phyloP scores from a whole-genome alignment of 1,139 yeast species.

The Candida sanyaensis region DNA sequence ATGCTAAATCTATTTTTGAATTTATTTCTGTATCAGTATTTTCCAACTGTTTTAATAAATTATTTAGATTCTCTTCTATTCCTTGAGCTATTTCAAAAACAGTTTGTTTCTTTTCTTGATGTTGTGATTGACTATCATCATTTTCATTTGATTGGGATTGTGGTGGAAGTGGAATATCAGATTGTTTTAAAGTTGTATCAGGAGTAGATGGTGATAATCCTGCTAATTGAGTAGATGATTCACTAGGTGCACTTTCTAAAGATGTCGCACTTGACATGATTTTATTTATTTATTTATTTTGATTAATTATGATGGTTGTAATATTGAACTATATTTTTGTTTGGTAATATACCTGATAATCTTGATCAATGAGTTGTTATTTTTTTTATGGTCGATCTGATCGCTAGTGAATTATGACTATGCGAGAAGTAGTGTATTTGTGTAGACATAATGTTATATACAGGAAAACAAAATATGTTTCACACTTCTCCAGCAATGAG shows the following conservation, averaged over 20 bases:
- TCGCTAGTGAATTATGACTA: too few species aligned
- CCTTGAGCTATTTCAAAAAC: conserved; percentile 55
- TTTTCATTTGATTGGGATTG: conserved; percentile 2
- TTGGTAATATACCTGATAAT: too few species aligned
- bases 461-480: too few species aligned
- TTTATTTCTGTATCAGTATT: conserved; percentile 32
- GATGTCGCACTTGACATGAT: neutral
- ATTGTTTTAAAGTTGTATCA: neutral
- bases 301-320: too few species aligned
- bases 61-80: conserved; percentile 43
- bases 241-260: neutral
- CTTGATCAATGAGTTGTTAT: too few species aligned
- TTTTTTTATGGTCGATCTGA: too few species aligned
- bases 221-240: neutral
- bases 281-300: neutral
- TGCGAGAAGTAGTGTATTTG: too few species aligned
- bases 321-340: neutral
- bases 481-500: too few species aligned
- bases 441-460: too few species aligned
- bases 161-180: neutral
- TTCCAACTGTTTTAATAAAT: conserved; percentile 28
- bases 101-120: conserved; percentile 26
- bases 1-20: conserved; percentile 27
- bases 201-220: neutral
- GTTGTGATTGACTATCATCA: conserved; percentile 1